phyloP scores from a whole-genome alignment of 768 basidiomycete genomes.

The Amanita subjunquillea region DNA sequence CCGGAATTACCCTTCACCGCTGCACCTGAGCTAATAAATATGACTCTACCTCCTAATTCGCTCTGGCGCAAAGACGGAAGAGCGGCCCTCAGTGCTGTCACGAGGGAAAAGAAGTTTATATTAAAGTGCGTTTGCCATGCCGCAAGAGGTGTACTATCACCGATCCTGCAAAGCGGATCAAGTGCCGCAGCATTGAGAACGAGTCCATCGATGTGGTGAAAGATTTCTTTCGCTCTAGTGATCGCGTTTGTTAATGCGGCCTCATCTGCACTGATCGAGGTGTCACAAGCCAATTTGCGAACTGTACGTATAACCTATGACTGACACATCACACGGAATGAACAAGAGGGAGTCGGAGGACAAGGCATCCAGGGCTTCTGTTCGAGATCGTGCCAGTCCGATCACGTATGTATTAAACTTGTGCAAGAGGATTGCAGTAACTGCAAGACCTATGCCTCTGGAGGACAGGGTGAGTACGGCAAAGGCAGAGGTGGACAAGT shows the following conservation, averaged over 20 bases:
- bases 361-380: constrained; percentile 44
- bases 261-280: constrained; percentile 43
- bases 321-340: constrained; percentile 71
- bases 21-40: constrained; percentile 84
- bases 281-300: constrained; percentile 5
- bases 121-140: constrained; percentile 71
- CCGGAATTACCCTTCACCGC: constrained; percentile 54
- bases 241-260: constrained; percentile 47
- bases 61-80: constrained; percentile 63
- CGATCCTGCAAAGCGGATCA: constrained; percentile 57
- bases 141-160: constrained; percentile 36
- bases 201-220: constrained; percentile 62
- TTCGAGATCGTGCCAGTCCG: constrained; percentile 61
- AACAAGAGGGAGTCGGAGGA: constrained; percentile 35
- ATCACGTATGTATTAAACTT: constrained; percentile 61
- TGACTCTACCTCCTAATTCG: constrained; percentile 47
- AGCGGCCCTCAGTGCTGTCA: constrained; percentile 56
- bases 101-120: constrained; percentile 80
- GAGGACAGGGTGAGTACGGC: constrained; percentile 1
- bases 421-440: constrained; percentile 53
- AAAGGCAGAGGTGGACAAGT: constrained; percentile 2
- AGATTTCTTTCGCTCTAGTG: constrained; percentile 36
- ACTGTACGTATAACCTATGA: constrained; percentile 10
- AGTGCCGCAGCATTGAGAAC: constrained; percentile 80
- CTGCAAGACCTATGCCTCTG: constrained; percentile 71